These are phyloP conservation scores for Biscogniauxia mediterranea DNA, from an alignment of 2,329 filamentous ascomycete species.

Conservation along the genomic window DNA sequence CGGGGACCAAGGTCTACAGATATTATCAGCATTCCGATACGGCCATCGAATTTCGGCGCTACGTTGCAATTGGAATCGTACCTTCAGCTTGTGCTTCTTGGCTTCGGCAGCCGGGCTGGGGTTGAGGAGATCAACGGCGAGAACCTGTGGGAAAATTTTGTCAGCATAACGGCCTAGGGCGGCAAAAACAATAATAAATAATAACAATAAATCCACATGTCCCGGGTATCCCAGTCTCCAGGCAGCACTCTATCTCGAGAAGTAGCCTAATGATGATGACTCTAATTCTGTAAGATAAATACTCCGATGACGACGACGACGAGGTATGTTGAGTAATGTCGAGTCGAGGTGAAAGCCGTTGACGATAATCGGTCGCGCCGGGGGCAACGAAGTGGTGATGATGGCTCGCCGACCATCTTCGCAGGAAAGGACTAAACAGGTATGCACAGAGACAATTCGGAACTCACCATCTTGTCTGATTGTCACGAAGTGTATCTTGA, in stretches of 20 bases:
- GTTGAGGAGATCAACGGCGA: slow-evolving; percentile 99
- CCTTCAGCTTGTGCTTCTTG: slow-evolving; percentile 99
- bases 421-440: slow-evolving; percentile 1
- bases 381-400: neutral
- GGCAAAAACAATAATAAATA: neutral
- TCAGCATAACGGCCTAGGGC: slow-evolving; percentile 44
- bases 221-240: neutral
- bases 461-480: slow-evolving; percentile 70
- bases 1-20: slow-evolving; percentile 82
- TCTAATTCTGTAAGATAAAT: neutral
- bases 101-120: slow-evolving; percentile 95
- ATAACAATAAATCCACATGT: neutral
- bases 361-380: slow-evolving; percentile 2
- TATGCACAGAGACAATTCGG: slow-evolving; percentile 8
- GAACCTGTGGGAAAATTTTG: slow-evolving; percentile 67
- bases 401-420: slow-evolving; percentile 14
- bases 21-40: slow-evolving; percentile 20
- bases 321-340: neutral
- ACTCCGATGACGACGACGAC: neutral
- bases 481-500: slow-evolving; percentile 39
- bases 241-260: neutral
- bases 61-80: slow-evolving; percentile 47
- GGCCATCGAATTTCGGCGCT: slow-evolving; percentile 2
- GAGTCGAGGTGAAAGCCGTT: slow-evolving; percentile 1
- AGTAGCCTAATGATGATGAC: neutral